Evolutionary conservation across 306 rosid genomes (phyloP).

Genomic region (Chamaecrista fasciculata): DNA sequence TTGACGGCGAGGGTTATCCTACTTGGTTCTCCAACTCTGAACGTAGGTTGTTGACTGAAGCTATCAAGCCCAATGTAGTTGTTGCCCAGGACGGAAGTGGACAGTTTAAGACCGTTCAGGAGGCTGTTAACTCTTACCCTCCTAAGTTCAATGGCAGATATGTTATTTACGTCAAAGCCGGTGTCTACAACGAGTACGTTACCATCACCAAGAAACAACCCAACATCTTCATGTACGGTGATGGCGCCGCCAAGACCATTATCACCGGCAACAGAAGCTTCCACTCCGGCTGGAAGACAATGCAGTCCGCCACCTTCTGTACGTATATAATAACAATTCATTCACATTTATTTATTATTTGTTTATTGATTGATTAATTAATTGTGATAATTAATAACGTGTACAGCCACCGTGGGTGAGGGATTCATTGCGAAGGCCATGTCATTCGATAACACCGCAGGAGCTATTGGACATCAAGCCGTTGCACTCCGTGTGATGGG

Average conservation of each 20-base stretch:
- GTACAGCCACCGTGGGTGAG: conserved; percentile 29
- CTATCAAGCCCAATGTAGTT: conserved; percentile 32
- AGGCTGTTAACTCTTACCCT: conserved; percentile 57
- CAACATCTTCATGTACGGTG: conserved; percentile 67
- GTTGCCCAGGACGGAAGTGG: conserved; percentile 85
- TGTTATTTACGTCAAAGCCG: conserved; percentile 62
- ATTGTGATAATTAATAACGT: too few relatives aligned
- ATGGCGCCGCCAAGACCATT: conserved; percentile 50
- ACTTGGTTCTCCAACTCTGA: conserved; percentile 51
- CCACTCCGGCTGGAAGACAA: conserved; percentile 28
- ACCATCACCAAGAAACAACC: conserved; percentile 5
- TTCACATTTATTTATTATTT: neutral
- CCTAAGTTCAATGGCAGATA: conserved; percentile 35
- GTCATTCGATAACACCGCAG: conserved; percentile 70
- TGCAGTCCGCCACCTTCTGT: conserved; percentile 47
- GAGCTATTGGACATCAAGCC: conserved; percentile 67
- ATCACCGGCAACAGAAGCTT: conserved; percentile 39
- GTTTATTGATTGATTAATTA: too few relatives aligned
- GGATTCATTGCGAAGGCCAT: conserved; percentile 58
- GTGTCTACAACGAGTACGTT: conserved; percentile 53
- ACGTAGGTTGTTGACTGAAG: conserved; percentile 44
- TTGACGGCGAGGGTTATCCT: conserved; percentile 37
- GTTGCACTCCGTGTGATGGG: conserved; percentile 76
- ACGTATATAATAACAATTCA: too few relatives aligned
- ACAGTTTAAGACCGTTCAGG: conserved; percentile 44